Conservation (phyloP, 2,329 filamentous ascomycete species). For the Beauveria medogensis region DNA sequence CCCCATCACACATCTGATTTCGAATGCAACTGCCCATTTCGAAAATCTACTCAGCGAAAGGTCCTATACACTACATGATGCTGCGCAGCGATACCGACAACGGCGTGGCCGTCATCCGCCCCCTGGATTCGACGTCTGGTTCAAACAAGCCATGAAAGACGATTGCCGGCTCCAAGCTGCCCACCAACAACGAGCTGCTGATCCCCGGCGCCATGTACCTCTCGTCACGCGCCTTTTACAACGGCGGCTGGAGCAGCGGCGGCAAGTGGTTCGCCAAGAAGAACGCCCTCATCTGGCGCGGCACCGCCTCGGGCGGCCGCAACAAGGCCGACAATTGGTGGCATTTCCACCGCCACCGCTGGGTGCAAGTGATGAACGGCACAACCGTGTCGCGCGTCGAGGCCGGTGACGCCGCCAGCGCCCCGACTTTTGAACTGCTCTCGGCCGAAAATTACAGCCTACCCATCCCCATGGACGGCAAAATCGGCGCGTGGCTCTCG, state of each 20-base stretch:
- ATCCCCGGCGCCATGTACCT: conserved; percentile 55
- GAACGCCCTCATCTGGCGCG: conserved; percentile 46
- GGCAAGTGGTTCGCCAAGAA: conserved; percentile 43
- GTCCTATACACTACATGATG: conserved; percentile 36
- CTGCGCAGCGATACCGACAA: conserved; percentile 41
- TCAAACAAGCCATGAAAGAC: conserved; percentile 37
- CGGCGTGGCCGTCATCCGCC: conserved; percentile 46
- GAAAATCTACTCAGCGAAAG: conserved; percentile 24
- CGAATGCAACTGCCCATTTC: conserved; percentile 28
- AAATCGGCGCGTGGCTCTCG: conserved; percentile 20
- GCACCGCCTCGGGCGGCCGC: conserved; percentile 46
- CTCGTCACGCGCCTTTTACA: conserved; percentile 42
- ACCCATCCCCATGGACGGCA: neutral
- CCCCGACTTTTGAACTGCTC: neutral
- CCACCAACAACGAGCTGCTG: conserved; percentile 52
- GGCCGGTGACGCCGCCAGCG: neutral
- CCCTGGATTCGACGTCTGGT: conserved; percentile 46
- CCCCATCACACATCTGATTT: conserved; percentile 35
- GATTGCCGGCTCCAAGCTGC: conserved; percentile 51
- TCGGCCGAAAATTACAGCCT: neutral
- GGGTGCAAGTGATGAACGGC: conserved; percentile 45
- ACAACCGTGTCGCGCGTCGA: conserved; percentile 36
- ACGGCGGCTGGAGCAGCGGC: conserved; percentile 39
- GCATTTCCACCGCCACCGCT: conserved; percentile 53
- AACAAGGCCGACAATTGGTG: conserved; percentile 43